Evolutionary conservation across 768 basidiomycete species (phyloP).

Genomic region (Hortiboletus flavorubellus): DNA sequence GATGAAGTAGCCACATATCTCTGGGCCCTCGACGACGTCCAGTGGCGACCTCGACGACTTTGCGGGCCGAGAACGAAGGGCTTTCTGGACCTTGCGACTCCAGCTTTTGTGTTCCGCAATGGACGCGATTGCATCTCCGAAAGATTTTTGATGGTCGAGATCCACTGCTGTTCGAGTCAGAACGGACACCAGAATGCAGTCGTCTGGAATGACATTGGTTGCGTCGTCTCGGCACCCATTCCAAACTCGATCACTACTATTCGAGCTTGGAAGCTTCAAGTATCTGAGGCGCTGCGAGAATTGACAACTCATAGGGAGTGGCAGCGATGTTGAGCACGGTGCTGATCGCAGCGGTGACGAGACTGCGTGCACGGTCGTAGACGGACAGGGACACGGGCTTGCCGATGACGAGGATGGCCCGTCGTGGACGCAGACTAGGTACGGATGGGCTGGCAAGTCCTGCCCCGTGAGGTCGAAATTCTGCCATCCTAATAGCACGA

Average conservation of each 20-base stretch:
- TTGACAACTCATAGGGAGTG: slow-evolving; percentile 82
- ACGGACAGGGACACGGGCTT: slow-evolving; percentile 42
- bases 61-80: slow-evolving; percentile 71
- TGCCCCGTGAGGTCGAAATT: too few species aligned
- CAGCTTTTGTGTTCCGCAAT: slow-evolving; percentile 83
- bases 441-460: too few species aligned
- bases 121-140: slow-evolving; percentile 68
- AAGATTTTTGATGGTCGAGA: slow-evolving; percentile 88
- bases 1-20: slow-evolving; percentile 42
- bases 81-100: slow-evolving; percentile 62
- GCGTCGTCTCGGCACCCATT: slow-evolving; percentile 90
- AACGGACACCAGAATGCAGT: slow-evolving; percentile 68
- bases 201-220: slow-evolving; percentile 82
- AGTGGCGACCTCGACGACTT: slow-evolving; percentile 47
- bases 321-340: slow-evolving; percentile 40
- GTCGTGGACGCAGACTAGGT: slow-evolving; percentile 46
- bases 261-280: slow-evolving; percentile 75
- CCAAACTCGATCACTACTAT: slow-evolving; percentile 90
- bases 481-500: too few species aligned
- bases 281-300: slow-evolving; percentile 71
- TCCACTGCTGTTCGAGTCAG: slow-evolving; percentile 70
- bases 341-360: slow-evolving; percentile 48
- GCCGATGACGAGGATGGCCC: slow-evolving; percentile 64
- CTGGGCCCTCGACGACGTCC: slow-evolving; percentile 36
- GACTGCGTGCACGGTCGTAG: slow-evolving; percentile 46